Evolutionary conservation across 129 eudicot genomes (phyloP).

Genomic region (Pseudognaphalium luteoalbum): DNA sequence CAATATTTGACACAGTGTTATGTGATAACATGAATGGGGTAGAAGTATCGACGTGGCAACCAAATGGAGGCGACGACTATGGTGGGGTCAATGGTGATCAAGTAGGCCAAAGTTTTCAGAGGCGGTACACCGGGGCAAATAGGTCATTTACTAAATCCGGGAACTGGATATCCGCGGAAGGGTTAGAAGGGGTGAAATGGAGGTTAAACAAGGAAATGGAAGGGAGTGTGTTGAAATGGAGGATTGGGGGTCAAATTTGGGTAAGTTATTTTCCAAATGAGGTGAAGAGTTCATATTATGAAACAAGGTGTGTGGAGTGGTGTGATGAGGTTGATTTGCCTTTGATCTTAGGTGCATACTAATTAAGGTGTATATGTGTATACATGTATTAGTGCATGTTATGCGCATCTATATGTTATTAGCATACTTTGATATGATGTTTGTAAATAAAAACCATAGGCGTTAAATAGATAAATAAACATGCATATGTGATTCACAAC

Average conservation of each 20-base stretch:
- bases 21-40: constrained; percentile 69
- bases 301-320: constrained; percentile 91
- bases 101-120: constrained; percentile 39
- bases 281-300: constrained; percentile 54
- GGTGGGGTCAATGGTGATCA: constrained; percentile 18
- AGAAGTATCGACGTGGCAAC: constrained; percentile 61
- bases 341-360: constrained; percentile 41
- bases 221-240: constrained; percentile 97
- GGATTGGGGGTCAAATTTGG: constrained; percentile 84
- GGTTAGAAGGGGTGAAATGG: constrained; percentile 73
- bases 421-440: not conserved
- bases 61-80: constrained; percentile 27
- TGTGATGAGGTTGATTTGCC: constrained; percentile 92
- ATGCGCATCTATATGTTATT: not conserved
- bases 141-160: constrained; percentile 69
- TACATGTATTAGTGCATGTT: not conserved
- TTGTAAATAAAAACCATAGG: constrained; percentile 11
- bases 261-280: constrained; percentile 74
- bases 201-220: constrained; percentile 88
- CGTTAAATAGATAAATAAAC: not conserved
- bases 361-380: not conserved
- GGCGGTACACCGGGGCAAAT: constrained; percentile 56
- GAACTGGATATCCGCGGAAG: constrained; percentile 57
- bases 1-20: constrained; percentile 52
- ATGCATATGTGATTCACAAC: too few relatives aligned